Percentiles rank a stretch among this genome's conserved stretches.
Evolutionary conservation across 2,329 filamentous ascomycete species (phyloP).

Genomic region (Diplodia corticola): DNA sequence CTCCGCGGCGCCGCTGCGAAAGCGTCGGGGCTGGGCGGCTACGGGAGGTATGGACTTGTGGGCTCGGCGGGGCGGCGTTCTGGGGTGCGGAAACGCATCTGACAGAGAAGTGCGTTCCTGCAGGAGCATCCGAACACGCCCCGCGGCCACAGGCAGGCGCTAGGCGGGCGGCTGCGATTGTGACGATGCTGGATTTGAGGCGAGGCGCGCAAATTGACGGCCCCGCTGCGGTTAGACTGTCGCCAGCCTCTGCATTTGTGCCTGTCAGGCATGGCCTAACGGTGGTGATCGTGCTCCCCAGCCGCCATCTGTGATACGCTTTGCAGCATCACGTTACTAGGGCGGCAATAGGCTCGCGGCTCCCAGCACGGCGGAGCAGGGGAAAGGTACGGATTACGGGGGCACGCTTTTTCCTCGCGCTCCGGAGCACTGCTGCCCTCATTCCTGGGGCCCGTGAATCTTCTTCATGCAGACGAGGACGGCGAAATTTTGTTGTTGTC

Average conservation of each 20-base stretch:
- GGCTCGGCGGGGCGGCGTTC: conserved; percentile 2
- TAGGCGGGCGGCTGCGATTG: neutral
- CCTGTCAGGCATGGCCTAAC: conserved; percentile 18
- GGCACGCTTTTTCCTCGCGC: neutral
- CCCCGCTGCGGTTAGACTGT: neutral
- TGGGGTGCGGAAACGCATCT: conserved; percentile 1
- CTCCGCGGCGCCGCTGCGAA: conserved; percentile 6
- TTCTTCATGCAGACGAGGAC: conserved; percentile 7
- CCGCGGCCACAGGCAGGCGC: neutral
- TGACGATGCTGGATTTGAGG: conserved; percentile 3
- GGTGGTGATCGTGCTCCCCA: conserved; percentile 12
- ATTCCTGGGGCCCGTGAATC: neutral
- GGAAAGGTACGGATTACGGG: neutral
- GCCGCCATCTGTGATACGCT: conserved; percentile 20
- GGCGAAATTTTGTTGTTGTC: conserved; percentile 20
- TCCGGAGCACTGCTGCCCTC: neutral
- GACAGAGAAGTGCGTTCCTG: conserved; percentile 13
- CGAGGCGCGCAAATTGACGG: conserved; percentile 9
- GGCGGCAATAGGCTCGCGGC: conserved; percentile 5
- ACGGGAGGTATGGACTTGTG: neutral
- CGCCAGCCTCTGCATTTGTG: conserved; percentile 11
- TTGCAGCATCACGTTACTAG: conserved; percentile 20
- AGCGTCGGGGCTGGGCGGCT: conserved; percentile 5
- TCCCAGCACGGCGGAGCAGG: conserved; percentile 6
- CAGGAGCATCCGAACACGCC: neutral